Conservation (phyloP, 148 eudicot genomes). For the Euryodendron excelsum region DNA sequence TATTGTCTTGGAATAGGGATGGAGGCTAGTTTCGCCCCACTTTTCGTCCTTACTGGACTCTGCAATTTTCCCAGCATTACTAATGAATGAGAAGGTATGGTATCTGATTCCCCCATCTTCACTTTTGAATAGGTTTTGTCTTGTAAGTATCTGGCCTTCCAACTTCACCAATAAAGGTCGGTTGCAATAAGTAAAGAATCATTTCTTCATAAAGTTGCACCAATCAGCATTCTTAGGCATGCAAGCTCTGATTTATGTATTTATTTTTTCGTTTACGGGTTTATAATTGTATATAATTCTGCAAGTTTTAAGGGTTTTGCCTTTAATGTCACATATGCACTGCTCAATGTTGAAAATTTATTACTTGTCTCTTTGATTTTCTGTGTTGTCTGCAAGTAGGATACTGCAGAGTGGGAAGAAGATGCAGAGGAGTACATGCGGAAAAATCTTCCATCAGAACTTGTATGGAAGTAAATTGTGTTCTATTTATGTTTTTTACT, state of each 20-base stretch:
- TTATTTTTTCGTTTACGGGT: neutral
- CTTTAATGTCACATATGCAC: neutral
- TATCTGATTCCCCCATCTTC: constrained; percentile 13
- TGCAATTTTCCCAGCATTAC: constrained; percentile 65
- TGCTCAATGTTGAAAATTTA: neutral
- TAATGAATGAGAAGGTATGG: constrained; percentile 64
- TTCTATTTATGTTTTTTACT: neutral
- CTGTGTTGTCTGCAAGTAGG: constrained; percentile 38
- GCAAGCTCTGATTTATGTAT: neutral
- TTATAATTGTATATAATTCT: neutral
- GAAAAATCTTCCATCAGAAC: constrained; percentile 76
- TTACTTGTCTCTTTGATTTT: constrained; percentile 12
- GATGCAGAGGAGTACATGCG: constrained; percentile 76
- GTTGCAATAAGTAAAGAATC: neutral
- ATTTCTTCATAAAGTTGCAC: neutral
- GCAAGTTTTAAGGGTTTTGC: neutral
- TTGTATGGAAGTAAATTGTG: constrained; percentile 35
- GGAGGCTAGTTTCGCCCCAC: constrained; percentile 80
- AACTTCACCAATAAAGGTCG: neutral
- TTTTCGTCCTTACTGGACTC: constrained; percentile 59
- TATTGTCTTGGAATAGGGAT: constrained; percentile 50
- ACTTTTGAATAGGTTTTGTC: neutral
- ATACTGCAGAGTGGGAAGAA: constrained; percentile 76
- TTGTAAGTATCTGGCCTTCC: neutral
- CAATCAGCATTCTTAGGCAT: neutral